Base-by-base conservation (phyloP, 805 yeast species). In the Candida schatavii region DNA sequence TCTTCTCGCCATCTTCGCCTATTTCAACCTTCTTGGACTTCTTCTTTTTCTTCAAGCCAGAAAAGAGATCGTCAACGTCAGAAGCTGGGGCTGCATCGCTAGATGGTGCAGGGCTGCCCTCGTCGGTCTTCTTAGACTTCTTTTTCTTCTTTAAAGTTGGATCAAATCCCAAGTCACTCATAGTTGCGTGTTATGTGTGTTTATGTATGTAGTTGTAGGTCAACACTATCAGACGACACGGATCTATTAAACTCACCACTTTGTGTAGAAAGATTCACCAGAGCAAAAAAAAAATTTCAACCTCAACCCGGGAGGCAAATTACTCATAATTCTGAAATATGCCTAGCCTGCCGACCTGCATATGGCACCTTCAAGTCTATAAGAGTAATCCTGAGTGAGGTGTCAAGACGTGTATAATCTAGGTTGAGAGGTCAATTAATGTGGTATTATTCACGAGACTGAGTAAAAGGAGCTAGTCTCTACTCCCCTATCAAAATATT, bases 121-220 rank as follows among this genome's bases (percentile, higher is more conserved):
- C 74, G 63, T 74, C 58, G 61, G 57, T 44, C 67, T 65, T 66
- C 51, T 64, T 72, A 34, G 61, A 46, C 80, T 84, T 83, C 87
- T 85, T 85, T 77, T 85, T 85, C 72, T 85, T 85, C 68, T 83
- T 82, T 61, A 83, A 70, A 33, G 81, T 65, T 42, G 88, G 87
- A 62, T 85, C 93, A 61, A 85, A 83, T 45, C 88, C 90, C 54
- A 77, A 67, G 39, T 62, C 81, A 52, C 70, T 62, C 75, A 70
- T 70, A 35, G 39, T 58, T 42, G n/a, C n/a, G n/a, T n/a, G n/a
- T n/a, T n/a, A n/a, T n/a, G n/a, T n/a, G n/a, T n/a, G n/a, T n/a
- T n/a, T n/a, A n/a, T n/a, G n/a, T n/a, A n/a, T n/a, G n/a, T n/a
- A n/a, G n/a, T n/a, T n/a, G n/a, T n/a, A n/a, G n/a, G n/a, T n/a